Conservation (phyloP, 2,329 filamentous ascomycete genomes). For the Aspergillus calidoustus region DNA sequence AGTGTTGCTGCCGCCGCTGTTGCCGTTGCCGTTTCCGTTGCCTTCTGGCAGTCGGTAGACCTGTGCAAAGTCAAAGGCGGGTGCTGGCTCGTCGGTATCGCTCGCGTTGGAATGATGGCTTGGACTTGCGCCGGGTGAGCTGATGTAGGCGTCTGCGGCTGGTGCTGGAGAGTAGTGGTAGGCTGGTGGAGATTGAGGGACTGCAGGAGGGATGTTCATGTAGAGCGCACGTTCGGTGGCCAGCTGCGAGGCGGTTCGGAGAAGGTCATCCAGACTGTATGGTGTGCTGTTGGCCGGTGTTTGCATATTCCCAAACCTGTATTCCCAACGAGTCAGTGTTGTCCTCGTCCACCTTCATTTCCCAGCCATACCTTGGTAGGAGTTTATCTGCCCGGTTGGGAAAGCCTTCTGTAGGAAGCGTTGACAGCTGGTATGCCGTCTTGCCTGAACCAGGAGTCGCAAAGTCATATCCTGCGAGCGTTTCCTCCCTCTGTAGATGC, state of each 20-base stretch:
- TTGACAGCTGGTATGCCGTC: not conserved
- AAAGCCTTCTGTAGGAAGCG: not conserved
- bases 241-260: slow-evolving; percentile 27
- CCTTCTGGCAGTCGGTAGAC: slow-evolving; percentile 19
- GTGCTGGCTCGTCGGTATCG: slow-evolving; percentile 30
- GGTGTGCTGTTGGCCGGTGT: not conserved
- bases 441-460: slow-evolving; percentile 6
- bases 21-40: not conserved
- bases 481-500: slow-evolving; percentile 5
- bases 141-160: slow-evolving; percentile 26
- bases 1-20: not conserved
- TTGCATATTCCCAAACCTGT: slow-evolving; percentile 11
- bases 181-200: slow-evolving; percentile 21
- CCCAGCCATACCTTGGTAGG: slow-evolving; percentile 10
- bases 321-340: not conserved
- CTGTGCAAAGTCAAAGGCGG: slow-evolving; percentile 13
- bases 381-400: slow-evolving; percentile 2
- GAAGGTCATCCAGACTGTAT: slow-evolving; percentile 20
- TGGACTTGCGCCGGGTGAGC: slow-evolving; percentile 26
- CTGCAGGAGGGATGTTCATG: slow-evolving; percentile 25
- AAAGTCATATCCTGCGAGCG: slow-evolving; percentile 11
- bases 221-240: slow-evolving; percentile 30
- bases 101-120: slow-evolving; percentile 26
- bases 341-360: not conserved
- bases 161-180: slow-evolving; percentile 5